These are phyloP conservation scores for Thermomyces lanuginosus DNA, from an alignment of 2,329 filamentous ascomycete genomes.

Conservation along the genomic window DNA sequence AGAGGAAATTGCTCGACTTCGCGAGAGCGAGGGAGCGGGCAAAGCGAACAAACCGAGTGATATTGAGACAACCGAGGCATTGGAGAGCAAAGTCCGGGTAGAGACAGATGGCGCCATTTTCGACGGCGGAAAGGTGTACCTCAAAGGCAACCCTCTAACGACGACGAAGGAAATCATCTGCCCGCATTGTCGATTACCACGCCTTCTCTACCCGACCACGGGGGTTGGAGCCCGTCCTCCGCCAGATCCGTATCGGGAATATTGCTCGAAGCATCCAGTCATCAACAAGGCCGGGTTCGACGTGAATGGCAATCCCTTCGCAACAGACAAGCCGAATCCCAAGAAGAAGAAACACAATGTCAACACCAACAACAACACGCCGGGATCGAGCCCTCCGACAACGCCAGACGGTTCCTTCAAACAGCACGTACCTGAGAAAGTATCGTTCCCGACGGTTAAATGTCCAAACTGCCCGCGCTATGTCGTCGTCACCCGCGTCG, in stretches of 20 bases:
- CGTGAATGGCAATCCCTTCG: slow-evolving; percentile 40
- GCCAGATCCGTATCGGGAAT: slow-evolving; percentile 37
- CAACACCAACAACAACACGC: slow-evolving; percentile 16
- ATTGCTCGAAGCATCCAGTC: slow-evolving; percentile 45
- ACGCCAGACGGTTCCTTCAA: slow-evolving; percentile 19
- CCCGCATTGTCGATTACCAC: slow-evolving; percentile 43
- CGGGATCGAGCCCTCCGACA: slow-evolving; percentile 19
- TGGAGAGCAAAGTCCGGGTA: slow-evolving; percentile 19
- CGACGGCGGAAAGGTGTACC: slow-evolving; percentile 36
- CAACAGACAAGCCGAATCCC: slow-evolving; percentile 24
- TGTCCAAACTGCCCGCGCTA: slow-evolving; percentile 47
- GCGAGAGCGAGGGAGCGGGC: slow-evolving; percentile 16
- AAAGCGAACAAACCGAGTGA: slow-evolving; percentile 18
- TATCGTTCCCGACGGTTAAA: slow-evolving; percentile 28
- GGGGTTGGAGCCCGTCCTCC: slow-evolving; percentile 33
- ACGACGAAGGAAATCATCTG: slow-evolving; percentile 44
- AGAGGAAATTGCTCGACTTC: slow-evolving; percentile 18
- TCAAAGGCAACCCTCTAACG: slow-evolving; percentile 43
- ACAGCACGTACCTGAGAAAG: slow-evolving; percentile 14
- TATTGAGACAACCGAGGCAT: slow-evolving; percentile 18
- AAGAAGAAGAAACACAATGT: slow-evolving; percentile 18
- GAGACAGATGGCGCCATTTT: slow-evolving; percentile 38
- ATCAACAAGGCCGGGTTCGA: slow-evolving; percentile 42
- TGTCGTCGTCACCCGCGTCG: slow-evolving; percentile 43
- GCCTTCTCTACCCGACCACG: slow-evolving; percentile 40